Percentiles rank a stretch among this genome's conserved stretches.
Evolutionary conservation across 306 rosid species (phyloP).

Genomic region (Sesbania bispinosa): DNA sequence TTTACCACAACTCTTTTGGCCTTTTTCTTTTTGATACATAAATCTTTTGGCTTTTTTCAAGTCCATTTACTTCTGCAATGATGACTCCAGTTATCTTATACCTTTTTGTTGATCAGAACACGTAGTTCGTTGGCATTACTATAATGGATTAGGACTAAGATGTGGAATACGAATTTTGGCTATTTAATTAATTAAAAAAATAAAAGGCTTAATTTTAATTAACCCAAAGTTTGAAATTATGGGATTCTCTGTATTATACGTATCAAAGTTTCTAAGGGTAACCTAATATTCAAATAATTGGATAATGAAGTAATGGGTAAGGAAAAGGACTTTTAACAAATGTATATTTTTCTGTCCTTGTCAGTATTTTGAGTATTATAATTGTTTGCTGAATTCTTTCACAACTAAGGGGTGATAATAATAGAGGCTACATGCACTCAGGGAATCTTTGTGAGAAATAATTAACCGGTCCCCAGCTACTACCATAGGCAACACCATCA

Average conservation of each 20-base stretch:
- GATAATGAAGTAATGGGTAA: slow-evolving; percentile 29
- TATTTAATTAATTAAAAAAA: slow-evolving; percentile 10
- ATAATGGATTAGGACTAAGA: slow-evolving; percentile 30
- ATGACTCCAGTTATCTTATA: slow-evolving; percentile 32
- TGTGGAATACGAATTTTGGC: slow-evolving; percentile 3
- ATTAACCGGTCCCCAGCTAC: slow-evolving; percentile 36
- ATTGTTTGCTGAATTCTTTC: slow-evolving; percentile 25
- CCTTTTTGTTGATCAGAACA: slow-evolving; percentile 20
- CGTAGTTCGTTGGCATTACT: slow-evolving; percentile 14
- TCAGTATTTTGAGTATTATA: slow-evolving; percentile 13
- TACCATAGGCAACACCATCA: slow-evolving; percentile 27
- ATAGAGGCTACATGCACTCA: slow-evolving; percentile 14
- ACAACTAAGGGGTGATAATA: slow-evolving; percentile 21
- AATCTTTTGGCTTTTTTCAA: slow-evolving; percentile 20
- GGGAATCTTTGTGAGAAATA: slow-evolving; percentile 47
- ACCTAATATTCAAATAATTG: slow-evolving; percentile 33
- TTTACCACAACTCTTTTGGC: slow-evolving; percentile 15
- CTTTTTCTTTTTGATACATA: slow-evolving; percentile 20
- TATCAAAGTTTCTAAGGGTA: slow-evolving; percentile 35
- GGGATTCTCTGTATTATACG: slow-evolving; percentile 26
- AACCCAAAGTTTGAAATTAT: slow-evolving; percentile 24
- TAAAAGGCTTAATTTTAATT: background rate
- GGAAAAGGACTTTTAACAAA: slow-evolving; percentile 40
- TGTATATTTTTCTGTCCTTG: slow-evolving; percentile 30
- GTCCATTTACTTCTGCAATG: slow-evolving; percentile 33